phyloP scores from a whole-genome alignment of 2,329 filamentous ascomycete genomes.

The Aspergillus costaricaensis region DNA sequence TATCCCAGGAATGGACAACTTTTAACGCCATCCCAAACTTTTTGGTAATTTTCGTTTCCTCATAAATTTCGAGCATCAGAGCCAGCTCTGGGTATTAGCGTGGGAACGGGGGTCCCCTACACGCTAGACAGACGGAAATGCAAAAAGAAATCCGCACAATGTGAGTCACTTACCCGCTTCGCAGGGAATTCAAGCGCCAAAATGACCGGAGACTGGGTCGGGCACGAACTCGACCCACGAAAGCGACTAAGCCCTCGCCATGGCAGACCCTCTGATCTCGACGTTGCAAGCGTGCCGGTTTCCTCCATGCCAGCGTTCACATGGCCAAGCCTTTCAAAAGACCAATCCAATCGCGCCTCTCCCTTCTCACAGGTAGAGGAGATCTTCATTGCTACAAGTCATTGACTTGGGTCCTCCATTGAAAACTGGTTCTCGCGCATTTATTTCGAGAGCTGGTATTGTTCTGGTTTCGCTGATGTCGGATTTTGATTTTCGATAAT shows the following conservation, averaged over 20 bases:
- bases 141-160: background rate
- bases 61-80: constrained; percentile 8
- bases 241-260: constrained; percentile 11
- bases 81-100: constrained; percentile 3
- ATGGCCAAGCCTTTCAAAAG: constrained; percentile 36
- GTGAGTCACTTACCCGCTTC: background rate
- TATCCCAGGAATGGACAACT: background rate
- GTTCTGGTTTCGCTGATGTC: constrained; percentile 13
- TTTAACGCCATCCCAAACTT: constrained; percentile 9
- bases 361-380: constrained; percentile 6
- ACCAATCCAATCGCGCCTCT: constrained; percentile 41
- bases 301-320: constrained; percentile 29
- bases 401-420: constrained; percentile 35
- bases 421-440: constrained; percentile 29
- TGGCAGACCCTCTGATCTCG: constrained; percentile 5
- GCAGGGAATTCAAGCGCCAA: constrained; percentile 43
- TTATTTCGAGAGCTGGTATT: constrained; percentile 13
- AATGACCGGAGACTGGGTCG: constrained; percentile 18
- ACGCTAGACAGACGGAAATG: constrained; percentile 13
- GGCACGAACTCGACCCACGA: constrained; percentile 42
- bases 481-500: constrained; percentile 6
- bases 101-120: constrained; percentile 1
- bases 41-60: constrained; percentile 2
- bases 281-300: constrained; percentile 18
- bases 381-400: constrained; percentile 50